phyloP scores from a whole-genome alignment of 1,139 yeast genomes.

The Magnusiomyces tetraspermus region DNA sequence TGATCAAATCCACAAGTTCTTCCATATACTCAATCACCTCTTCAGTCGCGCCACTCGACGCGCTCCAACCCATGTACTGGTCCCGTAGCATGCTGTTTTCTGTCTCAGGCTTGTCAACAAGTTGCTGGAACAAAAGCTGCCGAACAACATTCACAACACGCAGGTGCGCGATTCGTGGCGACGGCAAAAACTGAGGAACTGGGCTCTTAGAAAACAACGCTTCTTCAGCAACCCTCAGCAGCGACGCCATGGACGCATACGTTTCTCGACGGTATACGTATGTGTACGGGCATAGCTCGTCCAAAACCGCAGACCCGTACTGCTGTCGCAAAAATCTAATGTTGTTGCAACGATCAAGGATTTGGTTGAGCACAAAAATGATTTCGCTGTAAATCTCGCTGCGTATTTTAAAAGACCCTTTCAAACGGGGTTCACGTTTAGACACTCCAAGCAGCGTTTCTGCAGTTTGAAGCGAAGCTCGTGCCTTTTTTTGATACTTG shows the following conservation, averaged over 20 bases:
- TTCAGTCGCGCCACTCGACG: conserved; percentile 40
- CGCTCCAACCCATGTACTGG: conserved; percentile 43
- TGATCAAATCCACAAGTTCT: conserved; percentile 37
- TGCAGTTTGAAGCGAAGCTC: conserved; percentile 36
- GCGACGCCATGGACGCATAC: conserved; percentile 34
- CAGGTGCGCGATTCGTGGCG: conserved; percentile 41
- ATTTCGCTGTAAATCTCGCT: conserved; percentile 38
- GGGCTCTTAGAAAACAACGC: conserved; percentile 39
- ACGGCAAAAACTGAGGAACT: conserved; percentile 42
- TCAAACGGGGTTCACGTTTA: conserved; percentile 41
- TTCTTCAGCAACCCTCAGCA: conserved; percentile 37
- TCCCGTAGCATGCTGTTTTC: conserved; percentile 27
- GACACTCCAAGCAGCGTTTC: conserved; percentile 31
- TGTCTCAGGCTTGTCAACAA: conserved; percentile 2
- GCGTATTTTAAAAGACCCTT: conserved; percentile 37
- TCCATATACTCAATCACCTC: conserved; percentile 43
- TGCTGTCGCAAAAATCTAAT: conserved; percentile 37
- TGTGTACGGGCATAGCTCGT: conserved; percentile 37
- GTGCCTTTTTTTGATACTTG: conserved; percentile 32
- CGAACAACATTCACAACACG: conserved; percentile 38
- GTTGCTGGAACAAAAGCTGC: conserved; percentile 22
- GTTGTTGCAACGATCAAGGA: conserved; percentile 41
- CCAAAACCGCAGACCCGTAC: conserved; percentile 40
- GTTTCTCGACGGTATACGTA: conserved; percentile 39
- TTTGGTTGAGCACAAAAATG: conserved; percentile 39